phyloP scores from a whole-genome alignment of 2,329 filamentous ascomycete species.

The Cordyceps farinosa region DNA sequence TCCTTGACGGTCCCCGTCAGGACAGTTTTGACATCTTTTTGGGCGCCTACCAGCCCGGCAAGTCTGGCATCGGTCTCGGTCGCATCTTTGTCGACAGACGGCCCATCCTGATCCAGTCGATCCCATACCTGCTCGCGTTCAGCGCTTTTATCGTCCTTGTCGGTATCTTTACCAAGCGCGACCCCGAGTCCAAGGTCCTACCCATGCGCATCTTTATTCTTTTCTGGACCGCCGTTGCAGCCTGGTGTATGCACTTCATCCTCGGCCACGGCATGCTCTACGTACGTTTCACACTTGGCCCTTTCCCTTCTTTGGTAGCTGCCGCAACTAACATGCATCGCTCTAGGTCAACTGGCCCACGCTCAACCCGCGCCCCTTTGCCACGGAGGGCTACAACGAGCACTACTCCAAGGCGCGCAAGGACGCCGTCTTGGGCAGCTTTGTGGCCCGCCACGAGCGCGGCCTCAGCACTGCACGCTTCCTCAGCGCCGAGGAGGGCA shows the following conservation, averaged over 20 bases:
- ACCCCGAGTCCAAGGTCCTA: slow-evolving; percentile 72
- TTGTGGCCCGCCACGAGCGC: slow-evolving; percentile 68
- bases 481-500: slow-evolving; percentile 88
- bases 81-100: slow-evolving; percentile 80
- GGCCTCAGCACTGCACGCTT: slow-evolving; percentile 80
- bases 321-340: slow-evolving; percentile 21
- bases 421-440: slow-evolving; percentile 73
- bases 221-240: slow-evolving; percentile 68
- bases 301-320: not conserved
- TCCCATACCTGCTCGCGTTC: slow-evolving; percentile 86
- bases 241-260: slow-evolving; percentile 74
- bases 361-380: slow-evolving; percentile 82
- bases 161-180: slow-evolving; percentile 65
- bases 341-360: slow-evolving; percentile 95
- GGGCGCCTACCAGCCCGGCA: slow-evolving; percentile 75
- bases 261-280: slow-evolving; percentile 85
- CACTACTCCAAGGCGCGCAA: slow-evolving; percentile 78
- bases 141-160: slow-evolving; percentile 80
- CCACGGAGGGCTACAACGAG: slow-evolving; percentile 83
- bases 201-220: slow-evolving; percentile 79
- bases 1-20: slow-evolving; percentile 86
- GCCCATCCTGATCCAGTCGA: slow-evolving; percentile 84
- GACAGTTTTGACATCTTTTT: slow-evolving; percentile 95
- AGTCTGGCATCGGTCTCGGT: slow-evolving; percentile 65
- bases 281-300: slow-evolving; percentile 54